phyloP scores from a whole-genome alignment of 2,329 filamentous ascomycete genomes.

The Tolypocladium tropicale region DNA sequence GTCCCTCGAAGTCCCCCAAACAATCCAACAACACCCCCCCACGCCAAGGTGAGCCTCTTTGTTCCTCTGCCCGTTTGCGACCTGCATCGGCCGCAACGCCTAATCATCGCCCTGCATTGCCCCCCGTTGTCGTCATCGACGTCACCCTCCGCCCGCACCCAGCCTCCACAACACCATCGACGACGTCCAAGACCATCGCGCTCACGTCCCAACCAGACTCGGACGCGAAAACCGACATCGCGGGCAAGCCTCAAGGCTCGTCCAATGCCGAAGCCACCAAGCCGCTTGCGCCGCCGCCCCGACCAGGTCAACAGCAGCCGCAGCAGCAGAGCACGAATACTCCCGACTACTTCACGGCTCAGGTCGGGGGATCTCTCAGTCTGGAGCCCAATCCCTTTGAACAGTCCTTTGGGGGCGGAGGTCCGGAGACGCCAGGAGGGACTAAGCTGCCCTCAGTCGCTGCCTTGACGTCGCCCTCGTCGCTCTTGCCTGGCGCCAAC shows the following conservation, averaged over 20 bases:
- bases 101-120: constrained; percentile 6
- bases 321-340: constrained; percentile 35
- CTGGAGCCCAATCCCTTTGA: constrained; percentile 96
- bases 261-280: constrained; percentile 50
- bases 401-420: constrained; percentile 68
- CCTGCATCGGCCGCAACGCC: constrained; percentile 5
- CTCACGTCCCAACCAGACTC: constrained; percentile 22
- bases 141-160: neutral
- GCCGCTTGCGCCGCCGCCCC: constrained; percentile 61
- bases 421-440: constrained; percentile 71
- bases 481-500: constrained; percentile 63
- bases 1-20: constrained; percentile 39
- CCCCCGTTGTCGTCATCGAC: constrained; percentile 7
- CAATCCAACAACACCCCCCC: constrained; percentile 31
- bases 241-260: constrained; percentile 37
- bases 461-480: constrained; percentile 80
- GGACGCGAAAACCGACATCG: constrained; percentile 35
- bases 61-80: constrained; percentile 7
- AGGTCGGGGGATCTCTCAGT: constrained; percentile 46
- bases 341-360: constrained; percentile 59
- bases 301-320: constrained; percentile 39
- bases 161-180: neutral
- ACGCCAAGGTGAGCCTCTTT: constrained; percentile 30
- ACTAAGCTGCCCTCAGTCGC: constrained; percentile 82
- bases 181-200: neutral